Evolutionary conservation across 306 rosid species (phyloP).

Genomic region (Crotalaria pallida): DNA sequence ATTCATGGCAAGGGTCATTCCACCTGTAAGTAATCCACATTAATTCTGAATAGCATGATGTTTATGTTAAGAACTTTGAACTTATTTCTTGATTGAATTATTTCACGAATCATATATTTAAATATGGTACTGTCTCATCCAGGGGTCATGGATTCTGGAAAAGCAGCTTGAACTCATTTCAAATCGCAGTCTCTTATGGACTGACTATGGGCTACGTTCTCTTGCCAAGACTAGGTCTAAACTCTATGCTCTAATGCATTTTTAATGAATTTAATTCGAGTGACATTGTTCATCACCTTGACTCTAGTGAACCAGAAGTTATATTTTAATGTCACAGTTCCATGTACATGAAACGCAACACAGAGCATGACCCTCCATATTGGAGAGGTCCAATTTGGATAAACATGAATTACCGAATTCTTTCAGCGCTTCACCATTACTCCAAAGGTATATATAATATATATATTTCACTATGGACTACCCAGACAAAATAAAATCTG

Average conservation of each 20-base stretch:
- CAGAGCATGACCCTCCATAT: conserved; percentile 91
- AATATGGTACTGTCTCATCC: conserved; percentile 9
- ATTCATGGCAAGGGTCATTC: conserved; percentile 77
- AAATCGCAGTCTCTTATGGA: conserved; percentile 78
- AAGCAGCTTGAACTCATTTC: conserved; percentile 88
- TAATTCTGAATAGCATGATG: conserved; percentile 6
- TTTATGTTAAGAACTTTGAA: not conserved
- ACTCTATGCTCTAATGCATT: not conserved
- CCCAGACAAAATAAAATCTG: conserved; percentile 24
- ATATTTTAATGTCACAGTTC: conserved; percentile 42
- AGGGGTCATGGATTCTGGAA: conserved; percentile 86
- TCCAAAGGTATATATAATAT: conserved; percentile 74
- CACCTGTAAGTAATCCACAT: conserved; percentile 53
- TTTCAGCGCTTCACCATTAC: conserved; percentile 85
- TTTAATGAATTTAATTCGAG: not conserved
- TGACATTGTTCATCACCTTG: conserved; percentile 9
- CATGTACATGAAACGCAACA: conserved; percentile 84
- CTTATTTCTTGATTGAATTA: not conserved
- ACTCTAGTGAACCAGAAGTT: conserved; percentile 5
- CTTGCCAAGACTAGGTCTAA: conserved; percentile 82
- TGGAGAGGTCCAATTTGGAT: conserved; percentile 98
- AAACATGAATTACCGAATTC: conserved; percentile 72
- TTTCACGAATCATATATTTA: conserved; percentile 11
- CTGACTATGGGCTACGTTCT: conserved; percentile 86
- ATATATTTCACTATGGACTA: too few species aligned